phyloP scores from a whole-genome alignment of 129 eudicot species.

The Silybum marianum region DNA sequence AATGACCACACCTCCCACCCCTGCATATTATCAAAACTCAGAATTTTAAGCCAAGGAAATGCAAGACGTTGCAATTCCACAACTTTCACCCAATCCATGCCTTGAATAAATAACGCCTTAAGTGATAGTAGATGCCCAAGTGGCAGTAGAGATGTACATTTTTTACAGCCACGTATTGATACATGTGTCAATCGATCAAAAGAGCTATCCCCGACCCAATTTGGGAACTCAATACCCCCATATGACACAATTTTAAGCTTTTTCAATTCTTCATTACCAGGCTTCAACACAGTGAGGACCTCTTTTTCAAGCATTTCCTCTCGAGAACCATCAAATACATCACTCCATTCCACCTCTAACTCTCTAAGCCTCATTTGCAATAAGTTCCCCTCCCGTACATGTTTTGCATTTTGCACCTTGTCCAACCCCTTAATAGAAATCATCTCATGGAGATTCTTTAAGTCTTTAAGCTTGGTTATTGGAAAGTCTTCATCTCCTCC shows the following conservation, averaged over 20 bases:
- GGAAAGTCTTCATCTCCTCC: slow-evolving; percentile 16
- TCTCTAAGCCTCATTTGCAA: slow-evolving; percentile 26
- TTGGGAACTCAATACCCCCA: slow-evolving; percentile 33
- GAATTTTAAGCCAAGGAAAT: slow-evolving; percentile 32
- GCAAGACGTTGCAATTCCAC: slow-evolving; percentile 31
- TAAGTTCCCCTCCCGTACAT: slow-evolving; percentile 36
- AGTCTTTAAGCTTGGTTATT: slow-evolving; percentile 25
- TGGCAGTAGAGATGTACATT: slow-evolving; percentile 40
- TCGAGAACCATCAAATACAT: slow-evolving; percentile 10
- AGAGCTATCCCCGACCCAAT: slow-evolving; percentile 42
- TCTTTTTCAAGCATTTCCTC: neutral
- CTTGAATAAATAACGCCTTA: slow-evolving; percentile 22
- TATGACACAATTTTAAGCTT: slow-evolving; percentile 24
- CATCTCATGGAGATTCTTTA: slow-evolving; percentile 16
- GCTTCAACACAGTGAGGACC: slow-evolving; percentile 29
- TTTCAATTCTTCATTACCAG: slow-evolving; percentile 15
- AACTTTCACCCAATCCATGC: slow-evolving; percentile 25
- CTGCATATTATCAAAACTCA: slow-evolving; percentile 38
- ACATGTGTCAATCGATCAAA: slow-evolving; percentile 21
- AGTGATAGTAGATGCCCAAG: slow-evolving; percentile 43
- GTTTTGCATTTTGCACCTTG: slow-evolving; percentile 21
- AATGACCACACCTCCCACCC: slow-evolving; percentile 34
- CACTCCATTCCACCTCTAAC: slow-evolving; percentile 34
- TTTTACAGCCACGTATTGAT: slow-evolving; percentile 16
- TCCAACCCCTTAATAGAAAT: slow-evolving; percentile 35